Evolutionary conservation across 2,329 filamentous ascomycete species (phyloP).

Genomic region (Cladosporium austrohemisphaericum): DNA sequence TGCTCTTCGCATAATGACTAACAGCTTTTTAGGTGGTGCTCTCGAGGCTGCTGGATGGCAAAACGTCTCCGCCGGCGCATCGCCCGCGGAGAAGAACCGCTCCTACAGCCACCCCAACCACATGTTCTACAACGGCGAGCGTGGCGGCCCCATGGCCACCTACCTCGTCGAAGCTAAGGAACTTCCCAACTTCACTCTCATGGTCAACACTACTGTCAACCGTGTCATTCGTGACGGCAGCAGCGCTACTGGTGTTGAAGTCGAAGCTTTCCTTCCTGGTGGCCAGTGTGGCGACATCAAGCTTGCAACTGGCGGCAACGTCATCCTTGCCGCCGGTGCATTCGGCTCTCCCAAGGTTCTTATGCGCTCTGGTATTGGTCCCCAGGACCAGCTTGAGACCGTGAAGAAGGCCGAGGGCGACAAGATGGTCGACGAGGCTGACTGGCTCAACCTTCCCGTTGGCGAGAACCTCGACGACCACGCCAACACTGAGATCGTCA

Average conservation of each 20-base stretch:
- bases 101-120: constrained; percentile 62
- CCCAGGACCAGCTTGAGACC: constrained; percentile 45
- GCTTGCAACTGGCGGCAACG: constrained; percentile 58
- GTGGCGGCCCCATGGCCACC: constrained; percentile 66
- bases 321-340: constrained; percentile 64
- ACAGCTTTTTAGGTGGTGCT: constrained; percentile 40
- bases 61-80: constrained; percentile 56
- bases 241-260: constrained; percentile 63
- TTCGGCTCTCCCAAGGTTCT: constrained; percentile 69
- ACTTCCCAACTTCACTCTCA: constrained; percentile 63
- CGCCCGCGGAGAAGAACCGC: constrained; percentile 61
- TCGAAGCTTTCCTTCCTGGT: constrained; percentile 52
- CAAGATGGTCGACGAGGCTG: constrained; percentile 41
- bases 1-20: background rate
- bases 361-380: constrained; percentile 66
- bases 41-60: constrained; percentile 60
- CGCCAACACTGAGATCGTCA: constrained; percentile 56
- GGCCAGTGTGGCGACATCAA: constrained; percentile 60
- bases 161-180: constrained; percentile 62
- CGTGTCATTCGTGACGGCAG: constrained; percentile 62
- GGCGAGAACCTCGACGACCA: constrained; percentile 49
- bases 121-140: constrained; percentile 64
- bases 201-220: constrained; percentile 63
- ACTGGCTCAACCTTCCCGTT: constrained; percentile 52
- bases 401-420: constrained; percentile 46